Conservation (phyloP, 2,329 filamentous ascomycete genomes). For the Fusarium phyllophilum region DNA sequence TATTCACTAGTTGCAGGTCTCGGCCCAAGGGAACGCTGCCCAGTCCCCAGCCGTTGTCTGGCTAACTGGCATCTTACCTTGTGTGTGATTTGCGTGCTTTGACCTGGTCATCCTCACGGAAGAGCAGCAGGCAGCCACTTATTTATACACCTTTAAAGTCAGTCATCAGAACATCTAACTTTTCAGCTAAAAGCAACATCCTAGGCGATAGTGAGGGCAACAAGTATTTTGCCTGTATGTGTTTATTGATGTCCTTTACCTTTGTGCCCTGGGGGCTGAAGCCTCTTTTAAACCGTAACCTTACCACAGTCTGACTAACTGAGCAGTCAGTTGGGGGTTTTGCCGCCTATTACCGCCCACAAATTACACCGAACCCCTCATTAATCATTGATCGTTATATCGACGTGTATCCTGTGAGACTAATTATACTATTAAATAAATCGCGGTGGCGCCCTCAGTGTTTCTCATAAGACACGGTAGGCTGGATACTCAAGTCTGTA, state of each 20-base stretch:
- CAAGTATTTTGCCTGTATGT: no score
- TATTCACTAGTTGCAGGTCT: accelerated
- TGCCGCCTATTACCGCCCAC: background rate
- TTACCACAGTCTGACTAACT: background rate
- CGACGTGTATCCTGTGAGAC: no score
- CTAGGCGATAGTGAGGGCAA: background rate
- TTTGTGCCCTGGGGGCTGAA: background rate
- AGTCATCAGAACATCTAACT: background rate
- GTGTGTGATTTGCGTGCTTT: background rate
- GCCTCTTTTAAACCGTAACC: background rate
- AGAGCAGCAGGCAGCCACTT: background rate
- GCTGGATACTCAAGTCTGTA: accelerated
- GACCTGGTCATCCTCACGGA: background rate
- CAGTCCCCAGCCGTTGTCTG: background rate
- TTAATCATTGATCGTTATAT: background rate
- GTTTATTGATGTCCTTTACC: background rate
- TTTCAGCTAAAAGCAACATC: background rate
- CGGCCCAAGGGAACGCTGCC: no score
- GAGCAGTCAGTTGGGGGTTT: background rate
- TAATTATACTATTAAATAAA: no score
- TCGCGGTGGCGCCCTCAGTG: background rate
- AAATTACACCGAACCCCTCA: background rate
- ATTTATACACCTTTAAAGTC: background rate
- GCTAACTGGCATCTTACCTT: background rate
- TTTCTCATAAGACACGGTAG: background rate